Evolutionary conservation across 371 early-diverging fungal genomes (phyloP), one percentile per base, ranked within the genome.

Genomic region (Rhizopus sp.): DNA sequence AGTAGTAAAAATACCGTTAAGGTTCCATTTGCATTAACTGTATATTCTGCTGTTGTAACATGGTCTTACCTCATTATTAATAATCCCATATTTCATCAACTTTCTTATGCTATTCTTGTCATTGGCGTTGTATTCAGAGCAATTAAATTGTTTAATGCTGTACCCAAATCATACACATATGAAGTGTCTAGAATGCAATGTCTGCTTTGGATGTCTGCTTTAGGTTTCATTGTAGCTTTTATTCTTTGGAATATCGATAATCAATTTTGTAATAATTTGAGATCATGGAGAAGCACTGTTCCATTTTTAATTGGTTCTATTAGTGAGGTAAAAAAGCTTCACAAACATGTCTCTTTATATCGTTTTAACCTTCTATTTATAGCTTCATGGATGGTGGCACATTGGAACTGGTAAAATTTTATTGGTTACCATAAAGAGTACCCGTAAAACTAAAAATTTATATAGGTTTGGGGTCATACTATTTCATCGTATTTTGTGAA

Each of bases 321-420:
- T 41, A 73, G 73, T 31, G 70, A 73, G 60, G 70, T 69, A 73
- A 41, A 35, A 12, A 29, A 44, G 4, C 57, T n/a, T n/a, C 30
- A 31, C 15, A 38, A 4, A 34, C 29, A n/a, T 32, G 38, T 32
- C 38, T 38, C n/a, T n/a, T n/a, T n/a, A n/a, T n/a, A n/a, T 5
- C 32, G 16, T 13, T 50, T 39, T 33, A 42, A 15, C 30, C 41
- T 17, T 41, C 60, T 50, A 58, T 39, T 73, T 81, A 47, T 85
- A 93, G 81, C 78, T 90, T 16, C 93, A 93, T 64, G 88, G 88
- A 5, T 90, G 87, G 83, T 93, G 92, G 93, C 92, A 93, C 68
- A 79, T 92, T 54, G 70, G 72, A 17, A 77, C 77, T 50, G 64
- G 75, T 72, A 45, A 30, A 29, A 47, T 13, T 31, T 37, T 17